Base-by-base conservation (phyloP, 1,284 basidiomycete genomes). In the Ustilago loliicola region DNA sequence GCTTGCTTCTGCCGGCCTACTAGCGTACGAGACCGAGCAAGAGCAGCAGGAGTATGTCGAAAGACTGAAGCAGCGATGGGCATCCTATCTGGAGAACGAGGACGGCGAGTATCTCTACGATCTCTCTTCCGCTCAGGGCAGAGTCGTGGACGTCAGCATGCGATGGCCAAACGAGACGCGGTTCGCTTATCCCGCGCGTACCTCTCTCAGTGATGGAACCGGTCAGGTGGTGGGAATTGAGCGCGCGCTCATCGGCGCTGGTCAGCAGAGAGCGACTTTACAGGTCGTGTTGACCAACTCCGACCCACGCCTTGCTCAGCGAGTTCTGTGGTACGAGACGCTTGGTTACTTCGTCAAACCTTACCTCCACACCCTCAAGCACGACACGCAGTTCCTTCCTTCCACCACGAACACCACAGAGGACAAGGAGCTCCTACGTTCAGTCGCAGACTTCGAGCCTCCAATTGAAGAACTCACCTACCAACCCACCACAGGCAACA, bases 271-370 rank as follows among this genome's bases (percentile, higher is more conserved):
- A 88, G 94, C 94, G 1, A 89, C 89, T 29, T 90, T 99, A 19
- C 89, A 90, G 36, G 87, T 96, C 8, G 88, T 89, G 25, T 87
- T 98, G 56, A 89, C 86, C 17, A 98, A 98, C 85, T 89, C 91
- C 60, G 81, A 89, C 7, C 27, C 63, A 0, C 50, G 58, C 7
- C 77, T 85, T 0, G 84, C 89, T 1, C 86, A 92, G 34, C 87
- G 89, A 32, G 89, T 92, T 0, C 87, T 92, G 9, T 98, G 96
- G 87, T 90, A 94, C 60, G 97, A 99, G 87, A 92, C 93, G 1
- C 91, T 97, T 89, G 96, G 96, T 3, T 97, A 95, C 92, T 92
- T 95, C 83, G 89, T 98, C 56, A 92, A 93, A 73, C 92, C 94
- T 54, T 95, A 93, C 88, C 88, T 97, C 71, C 93, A 95, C 87